phyloP scores from a whole-genome alignment of 257 asterid genomes.

The Petunia secreta region DNA sequence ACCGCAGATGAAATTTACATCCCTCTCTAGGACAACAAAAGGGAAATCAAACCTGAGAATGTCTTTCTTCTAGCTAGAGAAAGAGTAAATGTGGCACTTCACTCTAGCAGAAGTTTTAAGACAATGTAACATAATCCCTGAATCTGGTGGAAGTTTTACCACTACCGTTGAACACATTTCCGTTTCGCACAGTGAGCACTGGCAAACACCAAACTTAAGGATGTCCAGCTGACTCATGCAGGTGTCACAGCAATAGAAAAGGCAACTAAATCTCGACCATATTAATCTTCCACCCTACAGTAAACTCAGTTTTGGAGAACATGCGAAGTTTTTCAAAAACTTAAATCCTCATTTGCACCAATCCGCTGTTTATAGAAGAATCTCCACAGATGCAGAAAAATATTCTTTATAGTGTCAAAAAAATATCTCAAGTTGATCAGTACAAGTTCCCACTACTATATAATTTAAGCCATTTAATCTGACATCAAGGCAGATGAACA shows the following conservation, averaged over 20 bases:
- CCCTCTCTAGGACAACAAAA: not conserved
- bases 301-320: not conserved
- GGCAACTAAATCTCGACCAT: not conserved
- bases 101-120: not conserved
- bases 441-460: not conserved
- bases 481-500: not conserved
- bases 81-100: not conserved
- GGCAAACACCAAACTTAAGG: not conserved
- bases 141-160: not conserved
- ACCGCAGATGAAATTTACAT: not conserved
- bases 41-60: not conserved
- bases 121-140: not conserved
- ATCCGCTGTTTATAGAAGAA: not conserved
- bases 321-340: not conserved
- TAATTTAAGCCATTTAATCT: constrained; percentile 16
- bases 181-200: not conserved
- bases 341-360: not conserved
- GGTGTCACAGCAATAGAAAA: not conserved
- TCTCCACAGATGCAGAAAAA: not conserved
- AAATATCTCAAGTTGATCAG: not conserved
- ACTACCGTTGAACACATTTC: not conserved
- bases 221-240: not conserved
- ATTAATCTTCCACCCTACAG: no score
- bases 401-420: not conserved
- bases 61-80: not conserved